Percentiles rank a stretch among this genome's conserved stretches.
phyloP scores from a whole-genome alignment of 2,329 filamentous ascomycete genomes.

The Botrytis tulipae region DNA sequence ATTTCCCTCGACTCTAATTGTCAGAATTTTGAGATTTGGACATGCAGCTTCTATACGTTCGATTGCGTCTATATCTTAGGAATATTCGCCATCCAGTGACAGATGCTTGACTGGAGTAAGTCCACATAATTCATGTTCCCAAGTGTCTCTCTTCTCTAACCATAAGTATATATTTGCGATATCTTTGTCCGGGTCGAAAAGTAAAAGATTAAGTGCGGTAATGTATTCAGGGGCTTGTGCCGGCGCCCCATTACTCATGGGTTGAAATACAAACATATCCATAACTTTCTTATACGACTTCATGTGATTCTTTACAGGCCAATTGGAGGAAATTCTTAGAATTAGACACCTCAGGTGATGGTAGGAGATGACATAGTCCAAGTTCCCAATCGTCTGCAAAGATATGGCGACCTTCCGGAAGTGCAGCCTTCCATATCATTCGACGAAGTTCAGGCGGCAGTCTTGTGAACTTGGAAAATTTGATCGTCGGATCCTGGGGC shows the following conservation, averaged over 20 bases:
- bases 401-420: neutral
- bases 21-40: neutral
- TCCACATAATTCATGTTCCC: neutral
- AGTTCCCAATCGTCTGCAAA: neutral
- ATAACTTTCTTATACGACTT: neutral
- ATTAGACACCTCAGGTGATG: neutral
- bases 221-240: neutral
- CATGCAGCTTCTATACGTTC: neutral
- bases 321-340: neutral
- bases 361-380: neutral
- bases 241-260: neutral
- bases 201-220: neutral
- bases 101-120: constrained; percentile 2
- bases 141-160: neutral
- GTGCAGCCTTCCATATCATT: constrained; percentile 1
- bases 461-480: neutral
- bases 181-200: neutral
- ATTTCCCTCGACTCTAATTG: neutral
- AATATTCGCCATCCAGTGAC: neutral
- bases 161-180: too few species aligned
- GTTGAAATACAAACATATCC: neutral
- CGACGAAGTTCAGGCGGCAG: neutral
- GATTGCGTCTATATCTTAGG: neutral
- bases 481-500: neutral
- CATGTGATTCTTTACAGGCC: neutral